Base-by-base conservation (phyloP, 2,329 filamentous ascomycete species). In the Fusarium pseudograminearum region DNA sequence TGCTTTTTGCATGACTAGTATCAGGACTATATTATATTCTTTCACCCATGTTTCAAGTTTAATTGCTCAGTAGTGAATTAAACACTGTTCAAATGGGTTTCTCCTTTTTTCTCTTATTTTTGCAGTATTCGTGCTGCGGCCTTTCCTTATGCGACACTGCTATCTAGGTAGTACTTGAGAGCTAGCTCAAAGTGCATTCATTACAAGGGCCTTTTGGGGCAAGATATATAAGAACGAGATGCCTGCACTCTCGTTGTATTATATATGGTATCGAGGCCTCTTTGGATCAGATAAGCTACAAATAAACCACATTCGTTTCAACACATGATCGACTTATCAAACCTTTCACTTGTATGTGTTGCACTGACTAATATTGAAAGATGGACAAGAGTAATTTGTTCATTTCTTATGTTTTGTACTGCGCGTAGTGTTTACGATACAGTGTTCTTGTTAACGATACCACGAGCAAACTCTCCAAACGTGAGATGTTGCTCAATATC, bases 401-500 rank as follows among this genome's bases (percentile, higher is more conserved):
- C 7, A 8, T 8, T 51, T 3, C 18, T 8, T 12, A 42, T 14
- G 22, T 44, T 18, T 48, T 54, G 12, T 5, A 7, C 15, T 33
- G 6, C 26, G 4, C 14, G 3, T 15, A n/a, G 4, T 3, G 38
- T 30, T 54, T 66, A 80, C 44, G 76, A 81, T 22, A 89, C 85
- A 1, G 87, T 89, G 63, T 89, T 89, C 76, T 86, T 88, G 5
- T 84, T 82, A 38, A 89, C 86, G 52, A 89, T 84, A 0, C 86
- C 86, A 54, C 87, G 79, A 5, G 92, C 92, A 83, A 94, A 93
- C 74, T 91, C 87, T 24, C 91, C 92, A 85, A 94, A 95, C 40
- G 87, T 91, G 59, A 89, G 84, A 38, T 87, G 85, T 73, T 88
- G 85, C 76, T 87, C 83, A 61, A 88, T 85, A 76, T 95, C 92